Evolutionary conservation across 768 basidiomycete species (phyloP), one percentile per base, ranked within the genome.

Genomic region (Lyophyllum decastes): DNA sequence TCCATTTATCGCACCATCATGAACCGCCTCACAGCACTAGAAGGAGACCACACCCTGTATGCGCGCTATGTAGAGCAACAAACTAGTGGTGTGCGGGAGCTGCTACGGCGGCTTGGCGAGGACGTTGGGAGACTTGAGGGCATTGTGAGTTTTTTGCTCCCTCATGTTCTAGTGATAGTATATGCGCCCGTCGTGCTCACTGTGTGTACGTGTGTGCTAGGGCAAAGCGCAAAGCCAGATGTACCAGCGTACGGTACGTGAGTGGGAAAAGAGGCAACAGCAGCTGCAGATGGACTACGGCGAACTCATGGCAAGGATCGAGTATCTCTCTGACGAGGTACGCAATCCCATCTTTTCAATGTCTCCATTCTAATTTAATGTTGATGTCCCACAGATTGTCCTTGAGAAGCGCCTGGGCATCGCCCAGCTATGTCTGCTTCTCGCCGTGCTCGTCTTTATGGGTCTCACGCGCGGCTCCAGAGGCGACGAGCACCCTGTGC

Each of bases 1-100:
- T 95, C 94, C 1, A 95, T 99, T 62, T 98, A 97, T 66, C 89
- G 94, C 8, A 92, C 89, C 12, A 99, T 98, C 63, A 95, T 95
- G 86, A 96, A 97, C 64, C 88, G 95, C 7, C 80, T 99, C 11
- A 83, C 85, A 2, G 83, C 85, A 6, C 81, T 98, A 14, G 95
- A 98, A 71, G 82, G 82, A 9, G 97, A 95, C 64, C 90, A 94
- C 48, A 92, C 92, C 0, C 78, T 98, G 3, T 89, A 92, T 44
- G 82, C 87, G 56, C 73, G 86, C 17, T 98, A 97, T 68, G 87
- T 97, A 12, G 94, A 95, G 64, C 94, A 95, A 67, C 96, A 98
- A 66, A 90, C 87, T 0, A 71, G 80, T 14, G 83, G 85, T 27
- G 82, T 97, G 19, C 77, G 92, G 4, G 88, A 90, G 34, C 81